Base-by-base conservation (phyloP, 2,329 filamentous ascomycete species). In the Botrytis elliptica region DNA sequence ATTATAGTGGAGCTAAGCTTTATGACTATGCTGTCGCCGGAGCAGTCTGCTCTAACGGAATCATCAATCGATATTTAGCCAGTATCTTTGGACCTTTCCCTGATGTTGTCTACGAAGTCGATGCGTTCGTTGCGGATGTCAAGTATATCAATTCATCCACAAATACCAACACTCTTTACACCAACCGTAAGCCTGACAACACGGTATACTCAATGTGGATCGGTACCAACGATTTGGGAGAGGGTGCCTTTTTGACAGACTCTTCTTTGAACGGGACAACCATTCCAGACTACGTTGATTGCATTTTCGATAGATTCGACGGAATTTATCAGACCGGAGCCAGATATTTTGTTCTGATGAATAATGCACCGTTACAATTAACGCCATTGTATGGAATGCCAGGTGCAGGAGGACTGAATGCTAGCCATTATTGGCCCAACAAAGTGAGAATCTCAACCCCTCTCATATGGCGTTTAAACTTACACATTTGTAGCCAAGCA, bases 141-240 rank as follows among this genome's bases (percentile, higher is more conserved):
- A 79, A 80, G 6, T 84, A 76, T 49, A 75, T 81, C 71, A 80
- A 81, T 73, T 65, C 74, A 40, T 74, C 76, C 2, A 80, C 80
- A 0, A 72, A 75, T 3, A 80, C 81, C 70, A 80, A 82, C 73
- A 80, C 83, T 2, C 80, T 88, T 7, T 87, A 85, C 76, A 81
- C 82, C 0, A 78, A 84, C 76, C 82, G 85, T 64, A 85, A 84
- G 3, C 77, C 86, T 2, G 82, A 87, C 44, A 89, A 90, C 75
- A 93, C 92, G 0, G 89, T 93, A 3, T 95, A 94, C 79, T 86
- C 89, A 1, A 87, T 95, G 69, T 95, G 91, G 91, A 94, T 95
- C 78, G 93, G 93, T 4, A 94, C 92, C 38, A 95, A 95, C 79
- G 93, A 96, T 79, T 84, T 95, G 16, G 92, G 92, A 36, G 85